A percentile compares a stretch with the other conserved stretches of the same genome.
These are phyloP conservation scores for Ustilago trichophora DNA, from an alignment of 1,284 basidiomycete species.

Conservation along the genomic window DNA sequence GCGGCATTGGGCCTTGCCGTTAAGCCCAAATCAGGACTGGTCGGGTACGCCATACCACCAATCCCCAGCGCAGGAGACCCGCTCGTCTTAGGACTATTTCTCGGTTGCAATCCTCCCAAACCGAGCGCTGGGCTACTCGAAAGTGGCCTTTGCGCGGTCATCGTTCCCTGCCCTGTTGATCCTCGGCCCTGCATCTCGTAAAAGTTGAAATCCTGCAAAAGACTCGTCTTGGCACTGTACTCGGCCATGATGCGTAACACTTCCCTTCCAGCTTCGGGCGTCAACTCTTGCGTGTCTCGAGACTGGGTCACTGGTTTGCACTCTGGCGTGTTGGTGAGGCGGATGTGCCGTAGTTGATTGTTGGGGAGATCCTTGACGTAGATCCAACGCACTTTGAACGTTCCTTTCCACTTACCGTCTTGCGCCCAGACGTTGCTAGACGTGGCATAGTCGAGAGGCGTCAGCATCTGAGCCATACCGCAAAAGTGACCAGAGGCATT, in stretches of 20 bases:
- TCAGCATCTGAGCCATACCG: conserved; percentile 64
- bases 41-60: conserved; percentile 8
- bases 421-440: conserved; percentile 63
- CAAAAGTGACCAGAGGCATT: conserved; percentile 65
- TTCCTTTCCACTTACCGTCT: conserved; percentile 65
- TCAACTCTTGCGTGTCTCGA: conserved; percentile 65
- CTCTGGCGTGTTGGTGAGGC: conserved; percentile 57
- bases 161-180: not conserved
- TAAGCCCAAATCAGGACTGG: conserved; percentile 1
- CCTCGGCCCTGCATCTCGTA: conserved; percentile 51
- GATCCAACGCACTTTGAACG: conserved; percentile 64
- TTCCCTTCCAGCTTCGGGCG: conserved; percentile 48
- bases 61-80: conserved; percentile 18
- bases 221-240: conserved; percentile 44
- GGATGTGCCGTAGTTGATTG: conserved; percentile 57
- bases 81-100: conserved; percentile 21
- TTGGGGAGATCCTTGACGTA: conserved; percentile 65
- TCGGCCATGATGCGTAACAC: conserved; percentile 58
- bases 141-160: not conserved
- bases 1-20: not conserved
- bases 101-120: conserved; percentile 9
- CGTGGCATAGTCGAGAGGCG: conserved; percentile 60
- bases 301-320: conserved; percentile 64
- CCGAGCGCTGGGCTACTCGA: conserved; percentile 15
- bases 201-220: conserved; percentile 53